These are phyloP conservation scores for Fomitopsis pinicola DNA, from an alignment of 1,284 basidiomycete genomes.

Conservation along the genomic window DNA sequence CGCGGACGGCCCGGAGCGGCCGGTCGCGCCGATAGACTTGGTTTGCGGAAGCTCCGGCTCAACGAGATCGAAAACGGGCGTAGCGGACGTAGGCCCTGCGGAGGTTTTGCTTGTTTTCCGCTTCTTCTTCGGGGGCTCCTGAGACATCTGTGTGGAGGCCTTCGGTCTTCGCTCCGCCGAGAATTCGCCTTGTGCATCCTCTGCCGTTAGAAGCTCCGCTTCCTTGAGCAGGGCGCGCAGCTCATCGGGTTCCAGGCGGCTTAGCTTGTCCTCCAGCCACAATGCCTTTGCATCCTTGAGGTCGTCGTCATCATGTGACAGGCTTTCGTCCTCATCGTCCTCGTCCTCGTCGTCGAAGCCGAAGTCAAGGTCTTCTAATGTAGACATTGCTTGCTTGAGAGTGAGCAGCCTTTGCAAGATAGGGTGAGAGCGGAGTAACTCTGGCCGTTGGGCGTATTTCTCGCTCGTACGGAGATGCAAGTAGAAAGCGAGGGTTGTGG, in stretches of 20 bases:
- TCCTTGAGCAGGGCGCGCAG: conserved; percentile 54
- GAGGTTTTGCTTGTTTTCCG: conserved; percentile 19
- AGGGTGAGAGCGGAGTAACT: conserved; percentile 69
- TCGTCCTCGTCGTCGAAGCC: conserved; percentile 53
- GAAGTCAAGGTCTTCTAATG: conserved; percentile 82
- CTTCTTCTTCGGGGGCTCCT: conserved; percentile 29
- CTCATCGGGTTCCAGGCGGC: conserved; percentile 45
- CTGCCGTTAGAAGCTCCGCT: conserved; percentile 29
- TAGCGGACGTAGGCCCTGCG: conserved; percentile 14
- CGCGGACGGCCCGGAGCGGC: conserved; percentile 19
- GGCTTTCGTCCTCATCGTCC: conserved; percentile 33
- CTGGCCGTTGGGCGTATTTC: conserved; percentile 59
- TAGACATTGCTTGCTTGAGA: conserved; percentile 81
- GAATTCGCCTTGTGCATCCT: conserved; percentile 20
- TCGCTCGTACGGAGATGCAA: conserved; percentile 77
- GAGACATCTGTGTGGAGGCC: conserved; percentile 11
- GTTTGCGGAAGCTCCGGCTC: conserved; percentile 58
- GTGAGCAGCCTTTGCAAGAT: conserved; percentile 80
- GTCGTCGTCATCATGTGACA: conserved; percentile 26
- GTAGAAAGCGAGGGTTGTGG: conserved; percentile 91
- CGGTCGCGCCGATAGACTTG: conserved; percentile 10
- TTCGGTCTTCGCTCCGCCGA: conserved; percentile 23
- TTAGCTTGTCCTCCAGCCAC: conserved; percentile 18
- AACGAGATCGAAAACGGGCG: conserved; percentile 62
- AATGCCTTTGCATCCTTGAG: conserved; percentile 17